These are phyloP conservation scores for Pseudozyma thailandica DNA, from an alignment of 1,284 basidiomycete genomes.

Conservation along the genomic window DNA sequence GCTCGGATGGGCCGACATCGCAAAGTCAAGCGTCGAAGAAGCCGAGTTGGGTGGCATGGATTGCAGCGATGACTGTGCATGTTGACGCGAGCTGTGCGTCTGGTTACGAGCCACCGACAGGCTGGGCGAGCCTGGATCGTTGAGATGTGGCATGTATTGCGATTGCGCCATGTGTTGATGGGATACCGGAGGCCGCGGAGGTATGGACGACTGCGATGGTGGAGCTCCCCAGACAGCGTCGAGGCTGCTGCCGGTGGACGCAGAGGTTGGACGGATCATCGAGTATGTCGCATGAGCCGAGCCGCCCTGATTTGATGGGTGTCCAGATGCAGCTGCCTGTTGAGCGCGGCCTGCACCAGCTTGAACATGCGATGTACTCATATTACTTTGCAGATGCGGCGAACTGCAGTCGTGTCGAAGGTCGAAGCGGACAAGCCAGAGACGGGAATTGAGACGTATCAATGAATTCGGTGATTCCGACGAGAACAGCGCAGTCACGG, in stretches of 20 bases:
- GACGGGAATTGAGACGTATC: not conserved
- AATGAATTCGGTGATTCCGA: not conserved
- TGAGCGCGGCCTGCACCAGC: not conserved
- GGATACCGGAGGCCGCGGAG: constrained; percentile 4
- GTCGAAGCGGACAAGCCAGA: not conserved
- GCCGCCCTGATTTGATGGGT: not conserved
- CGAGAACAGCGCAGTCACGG: constrained; percentile 2
- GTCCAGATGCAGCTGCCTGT: not conserved
- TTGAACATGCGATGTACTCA: not conserved
- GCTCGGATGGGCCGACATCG: constrained; percentile 26
- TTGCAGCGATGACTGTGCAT: constrained; percentile 10
- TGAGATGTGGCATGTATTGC: constrained; percentile 14
- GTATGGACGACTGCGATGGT: constrained; percentile 2
- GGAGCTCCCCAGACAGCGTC: constrained; percentile 28
- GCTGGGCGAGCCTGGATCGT: constrained; percentile 33
- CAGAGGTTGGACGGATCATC: not conserved
- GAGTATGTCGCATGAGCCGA: constrained; percentile 4
- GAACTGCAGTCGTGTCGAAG: constrained; percentile 5
- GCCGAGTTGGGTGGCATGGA: constrained; percentile 3
- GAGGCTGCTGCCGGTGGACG: constrained; percentile 30
- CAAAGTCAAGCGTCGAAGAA: constrained; percentile 30
- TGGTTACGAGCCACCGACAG: constrained; percentile 22
- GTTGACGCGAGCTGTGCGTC: constrained; percentile 5
- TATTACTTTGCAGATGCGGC: constrained; percentile 1
- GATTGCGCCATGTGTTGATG: constrained; percentile 1